Base-by-base conservation (phyloP, 768 basidiomycete genomes). In the Leccinum incarnatum region DNA sequence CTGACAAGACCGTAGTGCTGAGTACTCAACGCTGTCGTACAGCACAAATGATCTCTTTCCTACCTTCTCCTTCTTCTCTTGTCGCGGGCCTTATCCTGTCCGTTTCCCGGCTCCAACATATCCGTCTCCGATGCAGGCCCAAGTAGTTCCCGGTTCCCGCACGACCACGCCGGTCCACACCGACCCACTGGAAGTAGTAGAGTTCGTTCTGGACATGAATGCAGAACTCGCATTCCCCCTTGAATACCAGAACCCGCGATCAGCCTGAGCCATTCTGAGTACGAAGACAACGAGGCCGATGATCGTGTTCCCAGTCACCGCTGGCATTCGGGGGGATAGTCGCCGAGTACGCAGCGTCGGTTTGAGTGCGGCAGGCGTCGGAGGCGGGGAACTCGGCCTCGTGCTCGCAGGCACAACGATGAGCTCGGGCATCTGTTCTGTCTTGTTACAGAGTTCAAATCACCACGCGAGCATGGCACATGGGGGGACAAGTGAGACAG, bases 341-440 rank as follows among this genome's bases (percentile, higher is more conserved):
- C 27, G 27, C 8, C 8, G 8, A 29, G 27, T 29, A 0, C 0
- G 27, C 27, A 29, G 27, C 2, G 27, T 29, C 27, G 27, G 27
- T 29, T 29, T 1, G 27, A 29, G 27, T 29, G 27, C 2, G 2
- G 27, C 27, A 29, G 27, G 8, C 27, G 27, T 29, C 27, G 8
- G 8, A 29, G 27, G 27, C 27, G 27, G 27, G 27, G 27, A 29
- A 29, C 27, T 29, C 27, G 27, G 27, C 2, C 27, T 29, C 27
- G 8, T 29, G 27, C 27, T 73, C 15, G 79, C 70, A 3, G 70
- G 65, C 0, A 78, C 65, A 29, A 85, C 73, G 49, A 89, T 71
- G 19, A 90, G 70, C 29, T 81, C 74, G 1, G 88, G 89, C 88
- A 90, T 91, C 12, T 87, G 87, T 4, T 72, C 70, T 62, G 82